These are phyloP conservation scores for Ophiocordyceps polyrhachis-furcata DNA, from an alignment of 2,329 filamentous ascomycete species.

Conservation along the genomic window DNA sequence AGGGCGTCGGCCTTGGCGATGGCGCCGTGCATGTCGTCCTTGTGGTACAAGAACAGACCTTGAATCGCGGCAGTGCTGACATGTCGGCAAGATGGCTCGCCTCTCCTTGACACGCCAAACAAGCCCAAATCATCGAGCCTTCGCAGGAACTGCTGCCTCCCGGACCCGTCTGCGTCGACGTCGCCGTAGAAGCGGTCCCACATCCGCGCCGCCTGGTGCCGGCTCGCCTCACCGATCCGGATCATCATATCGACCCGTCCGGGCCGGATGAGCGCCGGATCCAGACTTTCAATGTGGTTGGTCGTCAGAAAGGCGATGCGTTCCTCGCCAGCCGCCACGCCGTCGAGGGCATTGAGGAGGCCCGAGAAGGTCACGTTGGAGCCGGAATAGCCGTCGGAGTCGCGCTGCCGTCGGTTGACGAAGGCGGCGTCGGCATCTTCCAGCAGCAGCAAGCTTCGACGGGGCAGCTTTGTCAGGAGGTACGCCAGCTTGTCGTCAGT, in stretches of 20 bases:
- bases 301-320: constrained; percentile 86
- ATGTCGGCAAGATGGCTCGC: constrained; percentile 25
- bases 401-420: constrained; percentile 57
- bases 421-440: constrained; percentile 91
- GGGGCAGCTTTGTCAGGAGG: constrained; percentile 68
- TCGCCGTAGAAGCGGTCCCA: constrained; percentile 95
- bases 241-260: constrained; percentile 89
- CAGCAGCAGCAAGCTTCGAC: constrained; percentile 62
- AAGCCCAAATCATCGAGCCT: constrained; percentile 53
- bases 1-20: constrained; percentile 59
- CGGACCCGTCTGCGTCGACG: constrained; percentile 43
- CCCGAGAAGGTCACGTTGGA: constrained; percentile 90
- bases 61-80: constrained; percentile 87
- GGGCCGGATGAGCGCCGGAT: constrained; percentile 75
- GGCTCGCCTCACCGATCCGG: constrained; percentile 70
- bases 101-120: constrained; percentile 36
- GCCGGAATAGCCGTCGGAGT: constrained; percentile 68
- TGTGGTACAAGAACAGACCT: constrained; percentile 89
- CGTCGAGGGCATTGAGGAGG: constrained; percentile 68
- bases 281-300: constrained; percentile 79
- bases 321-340: constrained; percentile 87
- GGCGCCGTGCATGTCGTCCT: constrained; percentile 73
- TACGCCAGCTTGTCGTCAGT: constrained; percentile 80
- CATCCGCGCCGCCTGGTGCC: constrained; percentile 67
- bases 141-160: constrained; percentile 50